Evolutionary conservation across 148 eudicot genomes (phyloP), one percentile per base, ranked within the genome.

Genomic region (Nepenthes mirabilis): DNA sequence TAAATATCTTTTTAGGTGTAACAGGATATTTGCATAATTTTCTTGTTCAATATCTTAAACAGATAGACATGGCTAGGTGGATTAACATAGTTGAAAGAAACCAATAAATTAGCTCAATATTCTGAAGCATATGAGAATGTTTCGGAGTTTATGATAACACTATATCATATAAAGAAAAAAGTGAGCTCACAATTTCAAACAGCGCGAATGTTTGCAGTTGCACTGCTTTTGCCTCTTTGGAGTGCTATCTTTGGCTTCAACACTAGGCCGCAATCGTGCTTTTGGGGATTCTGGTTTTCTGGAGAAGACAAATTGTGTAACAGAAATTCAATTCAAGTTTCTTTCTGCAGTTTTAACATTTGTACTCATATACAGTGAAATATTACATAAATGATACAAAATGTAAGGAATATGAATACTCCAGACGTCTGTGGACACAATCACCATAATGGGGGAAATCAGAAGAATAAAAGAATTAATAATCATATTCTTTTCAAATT

Each of bases 221-320:
- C 99, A 94, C 72, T 89, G 99, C 61, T 94, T 94, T 68, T 81
- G 87, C 77, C 90, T 86, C 82, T 94, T 94, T 63, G 99, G 99
- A 57, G 97, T 94, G 40, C 93, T 81, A 64, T 94, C 99, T 72
- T 94, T 89, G 51, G 60, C 72, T 71, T 94, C 99, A 69, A 59
- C 69, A 74, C 57, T 83, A 60, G 83, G 64, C 50, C 84, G 73
- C 57, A 84, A 72, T 52, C 93, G 83, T 51, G 82, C 75, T 68
- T 71, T 80, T 48, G 99, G 97, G n/a, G 99, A 94, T 36, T 89
- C 99, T 5, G 79, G 82, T 70, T 84, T 94, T 70, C 97, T 89
- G 86, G 52, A 72, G 43, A 61, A 65, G 23, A 69, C 37, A 76
- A 66, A 68, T 36, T 11, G 58, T 1, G 37, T n/a, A 55, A 37